phyloP scores from a whole-genome alignment of 371 early-diverging fungal species.

The Apophysomyces elegans region DNA sequence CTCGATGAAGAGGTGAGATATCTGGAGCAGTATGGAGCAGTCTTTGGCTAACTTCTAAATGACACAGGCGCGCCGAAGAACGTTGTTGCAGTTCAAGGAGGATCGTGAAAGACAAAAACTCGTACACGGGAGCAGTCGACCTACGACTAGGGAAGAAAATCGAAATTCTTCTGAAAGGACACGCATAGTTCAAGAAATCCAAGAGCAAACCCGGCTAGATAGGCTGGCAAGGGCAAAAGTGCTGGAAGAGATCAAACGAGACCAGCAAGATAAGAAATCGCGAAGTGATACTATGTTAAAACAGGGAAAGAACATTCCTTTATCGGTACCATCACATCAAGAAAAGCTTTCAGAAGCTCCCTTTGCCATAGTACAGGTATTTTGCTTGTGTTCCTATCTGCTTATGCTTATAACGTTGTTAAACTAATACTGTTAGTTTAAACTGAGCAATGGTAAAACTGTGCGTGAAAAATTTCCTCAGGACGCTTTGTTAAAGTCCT shows the following conservation, averaged over 20 bases:
- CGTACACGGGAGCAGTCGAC: not conserved
- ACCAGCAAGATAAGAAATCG: constrained; percentile 27
- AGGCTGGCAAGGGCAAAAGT: constrained; percentile 34
- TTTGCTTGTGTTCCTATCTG: not conserved
- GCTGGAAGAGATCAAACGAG: constrained; percentile 33
- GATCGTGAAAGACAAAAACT: constrained; percentile 27
- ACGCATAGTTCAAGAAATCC: constrained; percentile 24
- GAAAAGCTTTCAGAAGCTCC: not conserved
- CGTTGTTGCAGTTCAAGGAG: constrained; percentile 27
- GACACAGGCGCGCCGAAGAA: constrained; percentile 22
- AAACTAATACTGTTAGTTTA: constrained; percentile 26
- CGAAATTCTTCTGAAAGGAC: not conserved
- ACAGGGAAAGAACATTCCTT: not conserved
- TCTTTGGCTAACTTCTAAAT: not conserved
- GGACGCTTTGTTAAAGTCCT: not conserved
- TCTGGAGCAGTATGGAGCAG: not conserved
- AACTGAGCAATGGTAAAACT: constrained; percentile 29
- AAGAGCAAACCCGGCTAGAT: constrained; percentile 48
- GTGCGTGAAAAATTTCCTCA: constrained; percentile 33
- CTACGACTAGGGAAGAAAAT: not conserved
- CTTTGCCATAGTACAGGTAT: constrained; percentile 34
- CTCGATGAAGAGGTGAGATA: constrained; percentile 23
- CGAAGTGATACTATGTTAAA: not conserved
- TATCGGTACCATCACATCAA: not conserved
- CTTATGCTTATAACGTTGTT: not conserved